These are phyloP conservation scores for Phialophora tarda DNA, from an alignment of 2,329 filamentous ascomycete genomes.

Conservation along the genomic window DNA sequence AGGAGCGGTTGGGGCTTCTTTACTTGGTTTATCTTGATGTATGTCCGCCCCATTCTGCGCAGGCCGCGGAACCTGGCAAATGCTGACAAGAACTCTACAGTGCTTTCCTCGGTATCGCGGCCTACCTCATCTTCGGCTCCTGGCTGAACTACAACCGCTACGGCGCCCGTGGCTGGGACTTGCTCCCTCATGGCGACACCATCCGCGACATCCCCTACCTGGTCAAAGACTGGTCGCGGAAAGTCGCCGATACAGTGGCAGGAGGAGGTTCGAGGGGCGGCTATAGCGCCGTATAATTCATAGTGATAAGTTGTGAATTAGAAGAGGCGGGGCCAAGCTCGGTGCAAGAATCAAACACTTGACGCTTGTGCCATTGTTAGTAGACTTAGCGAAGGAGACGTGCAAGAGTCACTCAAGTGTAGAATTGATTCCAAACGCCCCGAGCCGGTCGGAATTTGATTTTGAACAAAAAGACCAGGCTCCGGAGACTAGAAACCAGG, in stretches of 20 bases:
- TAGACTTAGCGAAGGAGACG: not conserved
- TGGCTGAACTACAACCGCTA: slow-evolving; percentile 99
- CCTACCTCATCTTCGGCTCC: slow-evolving; percentile 96
- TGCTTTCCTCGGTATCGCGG: slow-evolving; percentile 79
- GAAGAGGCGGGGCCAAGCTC: no score
- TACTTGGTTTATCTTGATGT: slow-evolving; percentile 96
- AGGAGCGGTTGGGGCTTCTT: slow-evolving; percentile 85
- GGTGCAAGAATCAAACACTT: no score
- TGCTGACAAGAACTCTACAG: slow-evolving; percentile 56
- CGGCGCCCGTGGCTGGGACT: slow-evolving; percentile 91
- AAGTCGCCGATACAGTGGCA: slow-evolving; percentile 81
- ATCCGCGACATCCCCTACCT: slow-evolving; percentile 92
- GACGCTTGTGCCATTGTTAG: not conserved
- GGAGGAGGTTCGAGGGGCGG: slow-evolving; percentile 83
- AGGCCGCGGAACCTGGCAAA: slow-evolving; percentile 43
- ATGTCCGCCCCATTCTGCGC: slow-evolving; percentile 39
- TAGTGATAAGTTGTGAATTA: not conserved
- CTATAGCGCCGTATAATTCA: slow-evolving; percentile 84
- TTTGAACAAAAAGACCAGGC: no score
- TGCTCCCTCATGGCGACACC: slow-evolving; percentile 89
- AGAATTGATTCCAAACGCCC: not conserved
- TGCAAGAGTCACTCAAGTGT: not conserved
- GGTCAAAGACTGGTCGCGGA: slow-evolving; percentile 82
- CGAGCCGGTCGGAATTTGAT: not conserved
- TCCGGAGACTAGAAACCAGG: not conserved